A percentile compares a stretch with the other conserved stretches of the same genome.
Evolutionary conservation across 2,329 filamentous ascomycete species (phyloP).

Genomic region (Sphaerulina vaccinii): DNA sequence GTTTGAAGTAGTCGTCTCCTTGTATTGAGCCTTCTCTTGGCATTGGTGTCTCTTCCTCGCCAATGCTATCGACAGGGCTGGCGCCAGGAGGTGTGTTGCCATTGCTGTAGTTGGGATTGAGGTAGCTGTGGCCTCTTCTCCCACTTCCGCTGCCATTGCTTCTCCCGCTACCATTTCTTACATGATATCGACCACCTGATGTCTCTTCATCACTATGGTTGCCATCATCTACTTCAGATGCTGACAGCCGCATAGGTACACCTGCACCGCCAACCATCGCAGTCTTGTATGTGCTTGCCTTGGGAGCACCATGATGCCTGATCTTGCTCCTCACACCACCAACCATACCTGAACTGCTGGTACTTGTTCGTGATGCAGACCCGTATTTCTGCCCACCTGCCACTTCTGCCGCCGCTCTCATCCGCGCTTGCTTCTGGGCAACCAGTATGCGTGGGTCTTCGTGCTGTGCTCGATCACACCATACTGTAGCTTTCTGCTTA

Average conservation of each 20-base stretch:
- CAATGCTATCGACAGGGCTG: conserved; percentile 42
- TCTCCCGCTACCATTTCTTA: conserved; percentile 70
- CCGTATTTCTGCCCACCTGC: conserved; percentile 56
- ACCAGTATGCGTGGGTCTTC: conserved; percentile 83
- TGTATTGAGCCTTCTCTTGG: conserved; percentile 37
- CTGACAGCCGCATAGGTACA: conserved; percentile 86
- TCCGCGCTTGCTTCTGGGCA: conserved; percentile 82
- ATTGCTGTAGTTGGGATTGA: conserved; percentile 44
- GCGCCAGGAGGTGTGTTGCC: conserved; percentile 54
- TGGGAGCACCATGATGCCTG: conserved; percentile 78
- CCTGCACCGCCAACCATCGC: conserved; percentile 74
- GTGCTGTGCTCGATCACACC: conserved; percentile 91
- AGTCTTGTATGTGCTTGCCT: conserved; percentile 74
- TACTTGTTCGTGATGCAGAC: conserved; percentile 30
- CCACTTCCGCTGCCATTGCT: conserved; percentile 56
- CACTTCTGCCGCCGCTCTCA: conserved; percentile 80
- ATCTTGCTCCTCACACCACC: conserved; percentile 76
- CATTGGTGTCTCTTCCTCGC: conserved; percentile 49
- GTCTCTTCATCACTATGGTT: conserved; percentile 70
- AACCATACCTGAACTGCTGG: conserved; percentile 39
- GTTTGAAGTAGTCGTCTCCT: conserved; percentile 44
- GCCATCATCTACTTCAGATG: conserved; percentile 90
- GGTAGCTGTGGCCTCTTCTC: conserved; percentile 42
- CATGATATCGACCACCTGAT: conserved; percentile 56
- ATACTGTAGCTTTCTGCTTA: conserved; percentile 96